Percentiles rank a stretch among this genome's conserved stretches.
phyloP scores from a whole-genome alignment of 2,329 filamentous ascomycete genomes.

The Pseudogymnoascus sp. region DNA sequence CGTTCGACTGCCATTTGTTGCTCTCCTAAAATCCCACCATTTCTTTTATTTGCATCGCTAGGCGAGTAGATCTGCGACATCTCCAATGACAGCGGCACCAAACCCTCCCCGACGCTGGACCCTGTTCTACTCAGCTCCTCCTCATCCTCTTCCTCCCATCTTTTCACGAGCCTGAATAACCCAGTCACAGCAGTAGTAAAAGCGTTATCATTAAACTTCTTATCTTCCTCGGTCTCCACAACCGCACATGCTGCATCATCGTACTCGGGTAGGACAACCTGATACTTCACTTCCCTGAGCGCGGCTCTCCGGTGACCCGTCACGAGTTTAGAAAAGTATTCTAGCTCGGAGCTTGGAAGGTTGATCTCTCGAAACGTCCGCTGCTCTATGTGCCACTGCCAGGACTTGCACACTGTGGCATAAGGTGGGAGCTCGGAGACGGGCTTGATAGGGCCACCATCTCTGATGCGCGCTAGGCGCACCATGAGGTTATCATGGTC shows the following conservation, averaged over 20 bases:
- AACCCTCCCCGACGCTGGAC: not conserved
- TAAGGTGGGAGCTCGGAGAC: slow-evolving; percentile 11
- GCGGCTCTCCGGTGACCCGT: slow-evolving; percentile 7
- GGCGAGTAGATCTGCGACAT: slow-evolving; percentile 12
- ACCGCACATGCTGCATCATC: slow-evolving; percentile 13
- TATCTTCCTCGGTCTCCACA: slow-evolving; percentile 14
- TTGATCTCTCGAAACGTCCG: slow-evolving; percentile 11
- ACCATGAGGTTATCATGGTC: slow-evolving; percentile 1
- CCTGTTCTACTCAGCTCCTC: not conserved
- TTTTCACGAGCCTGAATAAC: slow-evolving; percentile 10
- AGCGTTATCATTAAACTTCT: slow-evolving; percentile 9
- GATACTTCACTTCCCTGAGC: slow-evolving; percentile 10
- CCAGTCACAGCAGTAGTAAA: slow-evolving; percentile 14
- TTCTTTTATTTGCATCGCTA: slow-evolving; percentile 10
- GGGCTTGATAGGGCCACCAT: slow-evolving; percentile 1
- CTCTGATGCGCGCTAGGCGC: not conserved
- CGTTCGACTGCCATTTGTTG: not conserved
- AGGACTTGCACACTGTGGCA: slow-evolving; percentile 14
- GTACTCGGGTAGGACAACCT: slow-evolving; percentile 14
- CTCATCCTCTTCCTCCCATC: slow-evolving; percentile 10
- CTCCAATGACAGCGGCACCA: not conserved
- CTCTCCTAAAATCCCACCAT: not conserved
- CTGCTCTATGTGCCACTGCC: slow-evolving; percentile 15
- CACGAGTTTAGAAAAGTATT: slow-evolving; percentile 6
- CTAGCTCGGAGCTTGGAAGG: slow-evolving; percentile 13